These are phyloP conservation scores for Asclepias syriaca DNA, from an alignment of 257 asterid genomes.

Conservation along the genomic window DNA sequence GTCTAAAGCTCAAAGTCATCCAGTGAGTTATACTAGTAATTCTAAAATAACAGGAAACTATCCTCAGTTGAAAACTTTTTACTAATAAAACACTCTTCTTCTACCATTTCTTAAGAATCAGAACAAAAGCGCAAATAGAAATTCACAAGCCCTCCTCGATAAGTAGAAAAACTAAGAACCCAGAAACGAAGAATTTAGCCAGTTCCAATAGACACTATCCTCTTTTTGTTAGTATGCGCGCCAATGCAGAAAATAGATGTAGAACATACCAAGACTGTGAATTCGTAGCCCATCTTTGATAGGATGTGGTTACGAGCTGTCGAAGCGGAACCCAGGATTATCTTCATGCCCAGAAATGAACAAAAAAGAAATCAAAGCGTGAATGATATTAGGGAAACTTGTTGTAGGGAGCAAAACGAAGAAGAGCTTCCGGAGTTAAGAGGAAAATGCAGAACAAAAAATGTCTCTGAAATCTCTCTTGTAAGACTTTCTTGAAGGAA, in stretches of 20 bases:
- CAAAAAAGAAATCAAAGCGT: not conserved
- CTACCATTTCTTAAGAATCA: not conserved
- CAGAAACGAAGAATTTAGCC: not conserved
- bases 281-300: conserved; percentile 68
- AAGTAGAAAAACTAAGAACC: not conserved
- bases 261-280: conserved; percentile 50
- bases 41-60: not conserved
- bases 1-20: conserved; percentile 30
- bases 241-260: not conserved
- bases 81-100: not conserved
- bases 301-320: conserved; percentile 65
- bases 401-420: not conserved
- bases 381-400: not conserved
- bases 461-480: not conserved
- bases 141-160: not conserved
- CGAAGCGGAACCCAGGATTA: conserved; percentile 83
- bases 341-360: conserved; percentile 27
- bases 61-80: not conserved
- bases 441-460: not conserved
- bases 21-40: not conserved
- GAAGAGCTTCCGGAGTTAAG: not conserved
- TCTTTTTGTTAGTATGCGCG: not conserved
- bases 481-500: too few species aligned
- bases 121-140: not conserved
- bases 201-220: not conserved